Base-by-base conservation (phyloP, 257 asterid genomes). In the Rauvolfia tetraphylla region DNA sequence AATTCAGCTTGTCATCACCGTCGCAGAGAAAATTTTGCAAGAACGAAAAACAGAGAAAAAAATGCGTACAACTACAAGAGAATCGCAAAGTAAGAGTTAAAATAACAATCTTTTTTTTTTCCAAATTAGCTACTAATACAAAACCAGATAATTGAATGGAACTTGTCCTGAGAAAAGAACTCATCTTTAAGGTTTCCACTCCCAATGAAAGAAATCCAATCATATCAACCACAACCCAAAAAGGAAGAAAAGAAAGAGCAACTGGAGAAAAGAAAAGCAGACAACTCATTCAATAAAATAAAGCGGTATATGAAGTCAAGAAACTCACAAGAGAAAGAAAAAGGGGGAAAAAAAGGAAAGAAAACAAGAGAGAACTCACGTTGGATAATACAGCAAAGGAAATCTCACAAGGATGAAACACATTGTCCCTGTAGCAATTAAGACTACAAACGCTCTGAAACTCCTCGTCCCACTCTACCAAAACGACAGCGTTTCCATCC, bases 401-500 rank as follows among this genome's bases (percentile, higher is more conserved):
- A 80, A 95, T 85, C 91, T 95, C 99, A 97, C 98, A 95, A 5
- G 98, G 96, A 80, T 89, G 95, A 79, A 95, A 93, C 83, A 83
- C 91, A 84, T 88, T 90, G 81, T 89, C 98, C 85, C 88, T 93
- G 82, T 80, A 80, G 27, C 90, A 91, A 84, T 98, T 85, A 75
- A 95, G 84, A 79, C 39, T 86, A 80, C 96, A 93, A 69, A 88
- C 82, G 68, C 76, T 81, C 56, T 81, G 92, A 84, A 95, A 95
- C 58, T 93, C 98, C 74, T 93, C 98, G 69, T 89, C 91, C 99
- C 98, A 95, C 82, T 85, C 95, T 57, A 89, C 97, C 69, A 77
- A 82, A 87, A 87, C 85, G 81, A 33, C 86, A 70, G 82, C 89
- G 81, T 86, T 81, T 71, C 73, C 83, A 67, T 44, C 76, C 1